phyloP scores from a whole-genome alignment of 192 early-diverging fungal genomes.

The Coemansia sp. region DNA sequence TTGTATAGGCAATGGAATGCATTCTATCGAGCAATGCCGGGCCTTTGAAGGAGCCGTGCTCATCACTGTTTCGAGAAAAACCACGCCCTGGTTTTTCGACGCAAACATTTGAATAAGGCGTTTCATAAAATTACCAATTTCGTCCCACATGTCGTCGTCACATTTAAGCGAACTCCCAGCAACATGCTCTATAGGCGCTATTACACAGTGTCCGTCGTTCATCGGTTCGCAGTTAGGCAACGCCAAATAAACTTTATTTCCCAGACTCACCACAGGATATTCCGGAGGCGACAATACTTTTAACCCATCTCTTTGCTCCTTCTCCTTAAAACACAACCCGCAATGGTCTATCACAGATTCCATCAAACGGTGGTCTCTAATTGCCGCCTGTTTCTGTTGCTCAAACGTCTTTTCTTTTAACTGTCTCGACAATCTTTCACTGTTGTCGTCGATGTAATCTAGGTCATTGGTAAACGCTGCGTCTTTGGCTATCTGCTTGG shows the following conservation, averaged over 20 bases:
- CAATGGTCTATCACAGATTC: slow-evolving; percentile 59
- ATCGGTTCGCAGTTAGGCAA: slow-evolving; percentile 74
- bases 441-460: slow-evolving; percentile 92
- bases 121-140: slow-evolving; percentile 96
- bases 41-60: slow-evolving; percentile 66
- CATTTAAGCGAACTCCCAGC: slow-evolving; percentile 75
- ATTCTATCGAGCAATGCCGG: slow-evolving; percentile 84
- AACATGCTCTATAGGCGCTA: slow-evolving; percentile 87
- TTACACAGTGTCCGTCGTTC: slow-evolving; percentile 83
- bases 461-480: slow-evolving; percentile 60
- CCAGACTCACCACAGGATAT: slow-evolving; percentile 74
- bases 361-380: slow-evolving; percentile 69
- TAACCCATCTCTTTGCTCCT: slow-evolving; percentile 24
- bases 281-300: slow-evolving; percentile 62
- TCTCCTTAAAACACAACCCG: slow-evolving; percentile 69
- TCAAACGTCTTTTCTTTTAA: slow-evolving; percentile 62
- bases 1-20: slow-evolving; percentile 83
- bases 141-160: slow-evolving; percentile 91
- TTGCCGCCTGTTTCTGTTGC: slow-evolving; percentile 64
- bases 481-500: slow-evolving; percentile 47
- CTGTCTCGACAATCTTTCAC: slow-evolving; percentile 66
- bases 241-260: slow-evolving; percentile 74
- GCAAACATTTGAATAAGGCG: slow-evolving; percentile 87
- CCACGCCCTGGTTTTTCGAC: slow-evolving; percentile 61
- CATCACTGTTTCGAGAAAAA: slow-evolving; percentile 93